Conservation (phyloP, 2,329 filamentous ascomycete species). For the Amylocarpus encephaloides region DNA sequence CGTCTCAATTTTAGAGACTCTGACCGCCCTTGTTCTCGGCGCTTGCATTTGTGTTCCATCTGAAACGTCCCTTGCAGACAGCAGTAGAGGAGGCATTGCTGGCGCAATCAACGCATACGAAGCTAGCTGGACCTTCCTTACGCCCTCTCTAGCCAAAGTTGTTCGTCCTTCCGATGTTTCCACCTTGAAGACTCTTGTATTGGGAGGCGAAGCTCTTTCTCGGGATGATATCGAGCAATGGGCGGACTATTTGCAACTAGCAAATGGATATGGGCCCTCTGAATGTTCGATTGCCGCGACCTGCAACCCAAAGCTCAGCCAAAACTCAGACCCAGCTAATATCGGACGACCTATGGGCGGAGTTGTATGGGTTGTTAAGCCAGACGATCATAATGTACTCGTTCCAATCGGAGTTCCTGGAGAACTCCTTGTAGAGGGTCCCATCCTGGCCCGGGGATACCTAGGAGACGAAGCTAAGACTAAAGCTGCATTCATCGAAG, state of each 20-base stretch:
- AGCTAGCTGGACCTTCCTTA: constrained; percentile 14
- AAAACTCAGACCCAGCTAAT: neutral
- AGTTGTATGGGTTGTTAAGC: constrained; percentile 34
- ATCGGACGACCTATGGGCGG: too few relatives aligned
- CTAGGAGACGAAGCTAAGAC: constrained; percentile 33
- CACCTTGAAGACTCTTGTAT: constrained; percentile 8
- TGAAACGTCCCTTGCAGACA: too few relatives aligned
- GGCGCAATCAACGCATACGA: constrained; percentile 10
- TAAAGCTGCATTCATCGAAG: constrained; percentile 1
- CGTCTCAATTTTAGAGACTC: too few relatives aligned
- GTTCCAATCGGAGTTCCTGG: constrained; percentile 11
- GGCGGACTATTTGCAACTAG: constrained; percentile 7
- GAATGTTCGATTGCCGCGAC: neutral
- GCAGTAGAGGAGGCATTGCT: too few relatives aligned
- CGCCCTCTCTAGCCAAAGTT: constrained; percentile 16
- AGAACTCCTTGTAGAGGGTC: constrained; percentile 34
- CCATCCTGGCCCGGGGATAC: constrained; percentile 55
- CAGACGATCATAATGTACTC: constrained; percentile 16
- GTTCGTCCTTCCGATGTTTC: constrained; percentile 13
- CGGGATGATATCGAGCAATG: constrained; percentile 12
- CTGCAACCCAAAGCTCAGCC: neutral
- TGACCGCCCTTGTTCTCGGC: too few relatives aligned
- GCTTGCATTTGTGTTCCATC: constrained; percentile 17
- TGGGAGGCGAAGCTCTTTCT: constrained; percentile 16
- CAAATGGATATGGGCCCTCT: constrained; percentile 16